phyloP scores from a whole-genome alignment of 2,329 filamentous ascomycete genomes.

The Aspergillus viridinutans region DNA sequence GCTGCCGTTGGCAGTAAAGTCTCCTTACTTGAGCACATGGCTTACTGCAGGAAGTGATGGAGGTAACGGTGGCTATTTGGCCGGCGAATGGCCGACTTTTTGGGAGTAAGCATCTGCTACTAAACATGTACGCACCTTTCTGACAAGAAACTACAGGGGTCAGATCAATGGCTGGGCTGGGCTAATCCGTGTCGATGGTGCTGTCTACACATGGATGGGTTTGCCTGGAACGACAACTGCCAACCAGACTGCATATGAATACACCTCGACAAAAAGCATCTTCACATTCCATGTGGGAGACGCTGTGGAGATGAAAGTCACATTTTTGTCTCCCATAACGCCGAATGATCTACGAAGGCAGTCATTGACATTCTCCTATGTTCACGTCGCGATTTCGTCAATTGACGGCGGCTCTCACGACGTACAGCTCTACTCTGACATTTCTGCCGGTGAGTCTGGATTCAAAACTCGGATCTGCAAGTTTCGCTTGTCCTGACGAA shows the following conservation, averaged over 20 bases:
- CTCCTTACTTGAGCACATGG: constrained; percentile 72
- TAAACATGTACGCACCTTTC: background rate
- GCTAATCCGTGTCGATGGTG: constrained; percentile 63
- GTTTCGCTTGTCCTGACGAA: constrained; percentile 1
- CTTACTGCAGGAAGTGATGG: constrained; percentile 58
- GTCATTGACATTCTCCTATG: constrained; percentile 67
- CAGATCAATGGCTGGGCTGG: constrained; percentile 63
- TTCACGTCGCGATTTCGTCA: constrained; percentile 60
- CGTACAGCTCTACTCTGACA: constrained; percentile 69
- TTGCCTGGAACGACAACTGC: constrained; percentile 44
- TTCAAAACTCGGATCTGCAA: background rate
- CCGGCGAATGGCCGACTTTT: constrained; percentile 65
- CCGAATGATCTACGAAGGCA: constrained; percentile 63
- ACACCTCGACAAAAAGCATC: constrained; percentile 67
- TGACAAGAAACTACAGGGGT: constrained; percentile 37
- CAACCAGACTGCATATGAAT: constrained; percentile 61
- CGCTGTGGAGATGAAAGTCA: constrained; percentile 61
- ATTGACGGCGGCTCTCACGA: constrained; percentile 59
- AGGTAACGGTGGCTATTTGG: constrained; percentile 62
- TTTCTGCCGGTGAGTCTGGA: constrained; percentile 57
- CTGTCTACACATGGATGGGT: constrained; percentile 65
- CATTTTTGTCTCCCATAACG: constrained; percentile 67
- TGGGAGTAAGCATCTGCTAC: constrained; percentile 56
- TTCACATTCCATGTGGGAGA: constrained; percentile 64
- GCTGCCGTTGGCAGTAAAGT: constrained; percentile 68